Conservation (phyloP, 768 basidiomycete genomes). For the Russula brevipes region DNA sequence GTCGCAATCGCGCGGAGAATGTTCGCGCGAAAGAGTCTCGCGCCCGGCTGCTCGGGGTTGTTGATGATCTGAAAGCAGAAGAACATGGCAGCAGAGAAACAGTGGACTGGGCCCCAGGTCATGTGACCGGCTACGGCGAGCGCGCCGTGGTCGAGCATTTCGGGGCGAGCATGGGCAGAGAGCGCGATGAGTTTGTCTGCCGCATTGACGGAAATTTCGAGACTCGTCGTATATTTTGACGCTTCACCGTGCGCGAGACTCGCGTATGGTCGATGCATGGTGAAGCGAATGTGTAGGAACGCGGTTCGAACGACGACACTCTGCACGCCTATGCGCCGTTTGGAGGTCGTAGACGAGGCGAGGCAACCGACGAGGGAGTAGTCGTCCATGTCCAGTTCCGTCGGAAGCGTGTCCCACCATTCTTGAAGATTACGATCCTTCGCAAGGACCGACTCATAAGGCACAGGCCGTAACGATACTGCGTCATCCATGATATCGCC, state of each 20-base stretch:
- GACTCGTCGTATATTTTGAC: slow-evolving; percentile 22
- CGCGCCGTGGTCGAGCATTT: slow-evolving; percentile 58
- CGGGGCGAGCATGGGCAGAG: slow-evolving; percentile 63
- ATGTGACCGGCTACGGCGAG: slow-evolving; percentile 71
- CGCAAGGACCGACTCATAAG: slow-evolving; percentile 61
- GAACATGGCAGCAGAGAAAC: slow-evolving; percentile 78
- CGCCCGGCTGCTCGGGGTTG: slow-evolving; percentile 69
- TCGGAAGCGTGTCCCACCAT: slow-evolving; percentile 68
- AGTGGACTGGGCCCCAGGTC: slow-evolving; percentile 72
- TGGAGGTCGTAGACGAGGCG: slow-evolving; percentile 47
- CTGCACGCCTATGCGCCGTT: slow-evolving; percentile 62
- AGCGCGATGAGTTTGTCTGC: slow-evolving; percentile 40
- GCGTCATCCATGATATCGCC: slow-evolving; percentile 79
- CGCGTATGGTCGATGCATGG: slow-evolving; percentile 69
- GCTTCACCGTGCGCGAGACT: slow-evolving; percentile 31
- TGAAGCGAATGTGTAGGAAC: slow-evolving; percentile 72
- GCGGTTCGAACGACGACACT: slow-evolving; percentile 68
- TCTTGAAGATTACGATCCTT: slow-evolving; percentile 61
- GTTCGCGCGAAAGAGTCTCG: slow-evolving; percentile 60
- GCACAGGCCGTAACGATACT: slow-evolving; percentile 59
- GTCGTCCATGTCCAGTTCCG: slow-evolving; percentile 67
- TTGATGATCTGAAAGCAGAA: slow-evolving; percentile 77
- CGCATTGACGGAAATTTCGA: slow-evolving; percentile 66
- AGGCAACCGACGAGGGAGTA: slow-evolving; percentile 62
- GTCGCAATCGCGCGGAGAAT: slow-evolving; percentile 60